phyloP scores from a whole-genome alignment of 495 filamentous ascomycete genomes.

The Tetracladium marchalianum region DNA sequence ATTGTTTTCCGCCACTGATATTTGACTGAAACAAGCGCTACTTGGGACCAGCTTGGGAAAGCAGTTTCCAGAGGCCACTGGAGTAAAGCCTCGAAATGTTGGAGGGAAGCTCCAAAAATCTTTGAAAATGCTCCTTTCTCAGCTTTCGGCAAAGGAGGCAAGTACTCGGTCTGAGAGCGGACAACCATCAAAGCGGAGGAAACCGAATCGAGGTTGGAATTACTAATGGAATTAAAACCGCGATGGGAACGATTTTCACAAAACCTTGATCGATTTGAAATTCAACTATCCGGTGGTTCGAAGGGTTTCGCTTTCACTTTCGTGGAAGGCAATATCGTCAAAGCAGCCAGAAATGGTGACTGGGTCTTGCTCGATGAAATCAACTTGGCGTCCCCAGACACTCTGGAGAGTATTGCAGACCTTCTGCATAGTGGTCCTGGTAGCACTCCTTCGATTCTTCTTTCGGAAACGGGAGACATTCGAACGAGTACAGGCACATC shows the following conservation, averaged over 20 bases:
- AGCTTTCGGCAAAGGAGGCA: slow-evolving; percentile 26
- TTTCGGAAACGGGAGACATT: slow-evolving; percentile 85
- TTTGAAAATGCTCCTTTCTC: slow-evolving; percentile 62
- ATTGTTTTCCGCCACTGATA: slow-evolving; percentile 69
- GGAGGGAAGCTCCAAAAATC: slow-evolving; percentile 81
- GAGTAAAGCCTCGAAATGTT: slow-evolving; percentile 70
- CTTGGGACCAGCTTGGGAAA: slow-evolving; percentile 65
- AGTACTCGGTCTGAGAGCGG: slow-evolving; percentile 34
- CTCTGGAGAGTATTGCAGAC: slow-evolving; percentile 84
- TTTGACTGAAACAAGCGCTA: slow-evolving; percentile 71
- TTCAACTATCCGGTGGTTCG: slow-evolving; percentile 65
- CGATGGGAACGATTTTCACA: slow-evolving; percentile 73
- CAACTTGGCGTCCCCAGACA: slow-evolving; percentile 90
- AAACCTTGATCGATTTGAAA: slow-evolving; percentile 70
- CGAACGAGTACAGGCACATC: slow-evolving; percentile 82
- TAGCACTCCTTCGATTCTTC: slow-evolving; percentile 64
- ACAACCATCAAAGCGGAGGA: slow-evolving; percentile 73
- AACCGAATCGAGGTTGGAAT: slow-evolving; percentile 58
- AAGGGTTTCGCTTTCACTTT: slow-evolving; percentile 90
- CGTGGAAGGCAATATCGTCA: slow-evolving; percentile 88
- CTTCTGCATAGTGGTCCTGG: slow-evolving; percentile 61
- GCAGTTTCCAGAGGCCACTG: slow-evolving; percentile 74
- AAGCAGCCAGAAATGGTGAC: slow-evolving; percentile 84
- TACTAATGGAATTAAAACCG: slow-evolving; percentile 45
- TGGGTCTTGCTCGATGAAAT: slow-evolving; percentile 99